These are phyloP conservation scores for Hypoxylon rickii DNA, from an alignment of 495 filamentous ascomycete species.

Conservation along the genomic window DNA sequence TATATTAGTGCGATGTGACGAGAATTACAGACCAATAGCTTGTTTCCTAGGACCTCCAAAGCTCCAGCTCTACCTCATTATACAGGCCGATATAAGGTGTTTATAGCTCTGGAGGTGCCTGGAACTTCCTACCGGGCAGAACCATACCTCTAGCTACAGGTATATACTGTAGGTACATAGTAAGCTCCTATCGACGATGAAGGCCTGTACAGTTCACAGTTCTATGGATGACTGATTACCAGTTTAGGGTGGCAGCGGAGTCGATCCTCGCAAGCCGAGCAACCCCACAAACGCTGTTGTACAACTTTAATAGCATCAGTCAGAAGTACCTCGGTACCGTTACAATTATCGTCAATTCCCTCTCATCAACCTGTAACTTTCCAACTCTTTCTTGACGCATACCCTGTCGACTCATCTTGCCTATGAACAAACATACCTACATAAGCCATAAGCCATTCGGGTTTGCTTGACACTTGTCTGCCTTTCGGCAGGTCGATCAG, in stretches of 20 bases:
- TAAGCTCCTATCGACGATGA: conserved; percentile 1
- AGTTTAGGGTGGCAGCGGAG: conserved; percentile 13
- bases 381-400: conserved; percentile 8
- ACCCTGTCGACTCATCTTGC: conserved; percentile 1
- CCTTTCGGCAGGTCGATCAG: not conserved
- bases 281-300: not conserved
- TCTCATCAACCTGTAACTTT: conserved; percentile 3
- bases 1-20: too few species aligned
- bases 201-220: too few species aligned
- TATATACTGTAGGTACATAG: too few species aligned
- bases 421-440: conserved; percentile 20
- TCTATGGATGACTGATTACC: conserved; percentile 3
- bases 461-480: conserved; percentile 17
- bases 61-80: too few species aligned
- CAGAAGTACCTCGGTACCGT: too few species aligned
- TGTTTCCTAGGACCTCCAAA: too few species aligned
- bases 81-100: too few species aligned
- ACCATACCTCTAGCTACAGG: too few species aligned
- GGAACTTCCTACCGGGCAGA: too few species aligned
- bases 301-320: not conserved
- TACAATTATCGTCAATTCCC: conserved; percentile 12
- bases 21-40: too few species aligned
- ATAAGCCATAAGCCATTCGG: conserved; percentile 8
- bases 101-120: too few species aligned
- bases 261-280: conserved; percentile 5